Percentiles rank a stretch among this genome's conserved stretches.
phyloP scores from a whole-genome alignment of 768 basidiomycete species.

The Calocera cornea region DNA sequence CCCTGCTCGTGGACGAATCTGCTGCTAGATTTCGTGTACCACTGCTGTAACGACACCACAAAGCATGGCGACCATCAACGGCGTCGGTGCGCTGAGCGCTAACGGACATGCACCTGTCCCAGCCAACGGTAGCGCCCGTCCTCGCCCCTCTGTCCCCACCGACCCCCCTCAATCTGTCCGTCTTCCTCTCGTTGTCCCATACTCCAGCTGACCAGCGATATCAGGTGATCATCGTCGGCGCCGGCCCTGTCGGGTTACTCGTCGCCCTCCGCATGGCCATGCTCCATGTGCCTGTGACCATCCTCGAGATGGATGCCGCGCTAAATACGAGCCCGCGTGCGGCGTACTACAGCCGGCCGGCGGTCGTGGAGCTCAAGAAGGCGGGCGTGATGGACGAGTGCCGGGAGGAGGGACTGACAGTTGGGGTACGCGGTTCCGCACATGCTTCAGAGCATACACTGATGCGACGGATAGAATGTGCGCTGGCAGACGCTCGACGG shows the following conservation, averaged over 20 bases:
- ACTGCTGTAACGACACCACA: neutral
- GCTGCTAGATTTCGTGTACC: neutral
- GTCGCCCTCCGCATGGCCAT: neutral
- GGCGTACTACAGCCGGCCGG: neutral
- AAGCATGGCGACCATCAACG: neutral
- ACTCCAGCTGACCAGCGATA: neutral
- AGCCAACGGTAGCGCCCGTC: neutral
- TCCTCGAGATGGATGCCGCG: neutral
- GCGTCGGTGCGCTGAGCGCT: neutral
- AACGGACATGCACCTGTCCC: neutral
- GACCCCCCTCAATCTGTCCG: neutral
- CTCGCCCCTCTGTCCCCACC: neutral
- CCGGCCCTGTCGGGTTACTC: neutral
- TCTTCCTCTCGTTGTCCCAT: neutral
- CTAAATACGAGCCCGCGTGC: neutral
- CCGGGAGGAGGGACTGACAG: neutral
- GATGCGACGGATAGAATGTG: neutral
- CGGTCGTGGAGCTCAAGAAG: neutral
- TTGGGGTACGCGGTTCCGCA: neutral
- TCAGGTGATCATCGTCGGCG: conserved; percentile 1
- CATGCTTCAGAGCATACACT: neutral
- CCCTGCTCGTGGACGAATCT: too few species aligned
- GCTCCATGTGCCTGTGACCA: neutral
- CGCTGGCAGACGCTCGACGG: conserved; percentile 2
- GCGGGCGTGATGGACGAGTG: neutral